Evolutionary conservation across 345 rosid genomes (phyloP).

Genomic region (Mangifera indica): DNA sequence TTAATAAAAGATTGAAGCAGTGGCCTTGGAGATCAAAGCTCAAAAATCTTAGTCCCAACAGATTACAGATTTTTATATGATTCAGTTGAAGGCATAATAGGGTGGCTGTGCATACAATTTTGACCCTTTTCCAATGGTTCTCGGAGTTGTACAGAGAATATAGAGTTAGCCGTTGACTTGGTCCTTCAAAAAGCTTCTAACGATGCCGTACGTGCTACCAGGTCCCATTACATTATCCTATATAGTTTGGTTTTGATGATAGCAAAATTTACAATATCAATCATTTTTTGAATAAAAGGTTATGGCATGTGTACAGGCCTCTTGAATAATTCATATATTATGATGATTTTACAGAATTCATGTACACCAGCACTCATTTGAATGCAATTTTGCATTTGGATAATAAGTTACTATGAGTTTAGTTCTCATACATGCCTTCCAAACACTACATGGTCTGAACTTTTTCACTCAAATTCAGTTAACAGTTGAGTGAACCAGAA

Average conservation of each 20-base stretch:
- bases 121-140: constrained; percentile 29
- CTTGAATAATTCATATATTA: background rate
- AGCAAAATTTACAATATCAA: constrained; percentile 8
- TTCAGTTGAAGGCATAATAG: background rate
- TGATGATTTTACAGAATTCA: background rate
- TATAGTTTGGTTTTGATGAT: background rate
- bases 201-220: background rate
- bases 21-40: background rate
- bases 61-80: background rate
- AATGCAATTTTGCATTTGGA: background rate
- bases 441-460: background rate
- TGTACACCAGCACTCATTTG: background rate
- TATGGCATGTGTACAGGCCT: constrained; percentile 1
- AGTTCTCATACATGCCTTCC: background rate
- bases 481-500: background rate
- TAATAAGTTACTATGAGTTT: background rate
- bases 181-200: constrained; percentile 10
- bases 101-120: constrained; percentile 14
- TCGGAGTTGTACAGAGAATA: constrained; percentile 27
- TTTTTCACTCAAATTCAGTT: background rate
- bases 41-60: background rate
- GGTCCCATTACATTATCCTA: constrained; percentile 8
- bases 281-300: constrained; percentile 16
- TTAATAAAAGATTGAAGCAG: constrained; percentile 1
- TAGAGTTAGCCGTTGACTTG: constrained; percentile 26